Evolutionary conservation across 2,329 filamentous ascomycete species (phyloP), one percentile per base, ranked within the genome.

Genomic region (Aspergillus fumigatiaffinis): DNA sequence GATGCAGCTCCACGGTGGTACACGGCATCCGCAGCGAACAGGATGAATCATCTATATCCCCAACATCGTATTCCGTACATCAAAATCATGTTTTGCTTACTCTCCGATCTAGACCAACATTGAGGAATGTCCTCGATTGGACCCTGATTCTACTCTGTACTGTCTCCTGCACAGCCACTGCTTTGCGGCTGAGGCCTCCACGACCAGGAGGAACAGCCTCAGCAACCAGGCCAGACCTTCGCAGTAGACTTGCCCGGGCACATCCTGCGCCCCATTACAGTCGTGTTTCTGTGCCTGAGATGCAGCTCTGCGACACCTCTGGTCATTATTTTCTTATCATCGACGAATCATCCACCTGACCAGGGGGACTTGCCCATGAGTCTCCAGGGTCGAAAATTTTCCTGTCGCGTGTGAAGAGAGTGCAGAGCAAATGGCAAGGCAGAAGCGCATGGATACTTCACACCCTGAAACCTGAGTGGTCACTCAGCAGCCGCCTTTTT

Each of bases 371-470:
- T 44, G 14, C 20, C 17, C 46, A 28, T 29, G 12, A 52, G 25
- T 52, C 49, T 48, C 48, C 49, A 54, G 32, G 28, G 21, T 57
- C 44, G 46, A 50, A 41, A 14, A 57, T 25, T 54, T 51, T 51
- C 50, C 53, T 42, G 47, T 35, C 42, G 42, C 38, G 25, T 44
- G 47, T 46, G 50, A 50, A 50, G 52, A 28, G 29, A 49, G 21
- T 38, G 50, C 60, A 51, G 50, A 51, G 29, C 50, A 41, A 51
- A 62, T 57, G 53, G 50, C 54, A 51, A 52, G 51, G 46, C 46
- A 57, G 32, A 58, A 49, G 53, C 52, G 47, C 35, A 56, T 44
- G 48, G 50, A 52, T 42, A 52, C 55, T 56, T 56, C 41, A 47
- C 14, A 10, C 52, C 47, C 51, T 56, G 54, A 53, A 60, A 55